Percentiles rank a stretch among this genome's conserved stretches.
Conservation (phyloP, 495 filamentous ascomycete species). For the Penicillium maclennaniae region DNA sequence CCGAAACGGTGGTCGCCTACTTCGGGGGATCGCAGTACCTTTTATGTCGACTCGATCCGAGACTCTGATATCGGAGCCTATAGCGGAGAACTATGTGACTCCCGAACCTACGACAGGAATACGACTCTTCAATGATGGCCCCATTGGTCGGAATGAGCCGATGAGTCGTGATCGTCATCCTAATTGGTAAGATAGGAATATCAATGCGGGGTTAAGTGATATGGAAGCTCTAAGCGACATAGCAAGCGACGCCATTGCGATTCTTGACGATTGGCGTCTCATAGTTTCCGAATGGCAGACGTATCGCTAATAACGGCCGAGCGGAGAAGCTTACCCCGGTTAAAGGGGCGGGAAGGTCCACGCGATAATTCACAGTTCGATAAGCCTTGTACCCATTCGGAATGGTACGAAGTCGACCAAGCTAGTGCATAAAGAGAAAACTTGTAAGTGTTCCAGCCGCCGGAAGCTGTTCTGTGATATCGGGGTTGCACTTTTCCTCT, state of each 20-base stretch:
- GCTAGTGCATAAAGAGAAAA: background rate
- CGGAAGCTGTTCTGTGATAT: background rate
- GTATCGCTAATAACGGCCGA: background rate
- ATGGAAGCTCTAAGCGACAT: slow-evolving; percentile 21
- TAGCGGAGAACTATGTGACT: background rate
- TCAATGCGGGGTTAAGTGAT: slow-evolving; percentile 1
- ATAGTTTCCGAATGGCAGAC: background rate
- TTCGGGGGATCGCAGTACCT: background rate
- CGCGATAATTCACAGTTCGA: slow-evolving; percentile 4
- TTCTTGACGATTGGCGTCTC: background rate
- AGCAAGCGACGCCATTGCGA: background rate
- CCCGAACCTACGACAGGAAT: background rate
- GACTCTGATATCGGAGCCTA: no score
- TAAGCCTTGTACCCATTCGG: background rate
- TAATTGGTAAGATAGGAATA: slow-evolving; percentile 1
- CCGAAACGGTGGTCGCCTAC: background rate
- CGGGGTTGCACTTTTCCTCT: background rate
- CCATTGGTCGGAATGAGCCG: slow-evolving; percentile 13
- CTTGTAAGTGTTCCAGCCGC: background rate
- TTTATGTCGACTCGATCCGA: background rate
- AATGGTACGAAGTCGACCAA: background rate
- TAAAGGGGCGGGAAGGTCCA: slow-evolving; percentile 29
- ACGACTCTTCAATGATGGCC: background rate
- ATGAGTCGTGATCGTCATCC: slow-evolving; percentile 1
- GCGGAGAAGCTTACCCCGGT: slow-evolving; percentile 19